Base-by-base conservation (phyloP, 2,329 filamentous ascomycete species). In the Cladosporium velox region DNA sequence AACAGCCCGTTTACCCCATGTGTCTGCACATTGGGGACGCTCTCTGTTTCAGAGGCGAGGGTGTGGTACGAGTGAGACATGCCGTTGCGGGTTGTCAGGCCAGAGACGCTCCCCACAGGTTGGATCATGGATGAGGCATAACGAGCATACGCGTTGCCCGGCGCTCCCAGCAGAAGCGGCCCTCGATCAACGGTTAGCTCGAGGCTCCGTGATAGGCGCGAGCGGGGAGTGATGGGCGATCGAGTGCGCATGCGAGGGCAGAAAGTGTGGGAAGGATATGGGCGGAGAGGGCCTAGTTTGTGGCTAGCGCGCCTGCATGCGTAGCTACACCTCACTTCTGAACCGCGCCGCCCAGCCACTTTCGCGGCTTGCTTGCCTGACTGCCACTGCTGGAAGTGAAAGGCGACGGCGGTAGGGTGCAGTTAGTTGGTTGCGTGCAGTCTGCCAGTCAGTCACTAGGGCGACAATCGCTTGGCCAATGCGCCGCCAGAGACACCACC, bases 161-260 rank as follows among this genome's bases (percentile, higher is more conserved):
- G 44, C 59, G 59, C 59, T 30, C 30, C 30, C 44, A 47, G 8
- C 41, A 47, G n/a, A 21, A 44, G 34, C 61, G 49, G 61, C 61
- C 18, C n/a, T 52, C 59, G 59, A 51, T 52, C 59, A 35, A 62
- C 18, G 41, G 30, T 30, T 32, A 57, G 61, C 61, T 55, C 51
- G 61, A 64, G 61, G 51, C 35, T 55, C 61, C 51, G 61, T 57
- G 51, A 64, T 64, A 57, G 61, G 61, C 35, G 61, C 61, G 49
- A 24, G 60, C 52, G 30, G 14, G 30, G 44, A 51, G 60, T 54
- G 60, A 63, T 63, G 60, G 60, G 49, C 60, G 47, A 38, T 41
- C 41, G 58, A 60, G 38, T 47, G 58, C 58, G 58, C 58, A 60
- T 60, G 58, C 58, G 38, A 51, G 30, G 59, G 32, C 21, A 6